Evolutionary conservation across 2,329 filamentous ascomycete species (phyloP).

Genomic region (Alternaria burnsii): DNA sequence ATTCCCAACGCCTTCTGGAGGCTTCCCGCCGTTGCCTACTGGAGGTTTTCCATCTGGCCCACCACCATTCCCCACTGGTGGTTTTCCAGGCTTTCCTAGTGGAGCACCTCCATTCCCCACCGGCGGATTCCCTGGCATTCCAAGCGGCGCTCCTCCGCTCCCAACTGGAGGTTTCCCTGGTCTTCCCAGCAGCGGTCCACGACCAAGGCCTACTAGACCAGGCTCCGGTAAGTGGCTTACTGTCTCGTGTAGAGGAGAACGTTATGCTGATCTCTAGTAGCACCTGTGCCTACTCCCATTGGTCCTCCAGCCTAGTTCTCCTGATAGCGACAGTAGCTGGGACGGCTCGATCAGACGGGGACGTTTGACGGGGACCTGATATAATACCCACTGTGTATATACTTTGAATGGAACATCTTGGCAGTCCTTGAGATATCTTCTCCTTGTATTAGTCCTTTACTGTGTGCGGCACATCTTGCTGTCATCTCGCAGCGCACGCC

Average conservation of each 20-base stretch:
- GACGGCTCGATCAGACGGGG: too few species aligned
- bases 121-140: background rate
- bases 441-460: background rate
- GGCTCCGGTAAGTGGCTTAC: background rate
- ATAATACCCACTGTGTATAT: background rate
- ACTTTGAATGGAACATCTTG: background rate
- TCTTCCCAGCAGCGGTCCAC: constrained; percentile 1
- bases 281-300: background rate
- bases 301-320: background rate
- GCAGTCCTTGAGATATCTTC: background rate
- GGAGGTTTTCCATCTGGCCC: constrained; percentile 8
- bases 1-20: constrained; percentile 6
- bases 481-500: too few species aligned
- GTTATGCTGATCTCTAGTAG: background rate
- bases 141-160: constrained; percentile 1
- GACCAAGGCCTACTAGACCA: constrained; percentile 4
- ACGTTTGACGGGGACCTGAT: background rate
- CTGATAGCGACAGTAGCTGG: background rate
- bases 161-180: constrained; percentile 12
- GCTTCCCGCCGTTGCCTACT: constrained; percentile 4
- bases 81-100: background rate
- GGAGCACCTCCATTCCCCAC: constrained; percentile 6
- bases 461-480: too few species aligned
- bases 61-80: constrained; percentile 5
- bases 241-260: too few species aligned